phyloP scores from a whole-genome alignment of 495 filamentous ascomycete species.

The Hypoxylon trugodes region DNA sequence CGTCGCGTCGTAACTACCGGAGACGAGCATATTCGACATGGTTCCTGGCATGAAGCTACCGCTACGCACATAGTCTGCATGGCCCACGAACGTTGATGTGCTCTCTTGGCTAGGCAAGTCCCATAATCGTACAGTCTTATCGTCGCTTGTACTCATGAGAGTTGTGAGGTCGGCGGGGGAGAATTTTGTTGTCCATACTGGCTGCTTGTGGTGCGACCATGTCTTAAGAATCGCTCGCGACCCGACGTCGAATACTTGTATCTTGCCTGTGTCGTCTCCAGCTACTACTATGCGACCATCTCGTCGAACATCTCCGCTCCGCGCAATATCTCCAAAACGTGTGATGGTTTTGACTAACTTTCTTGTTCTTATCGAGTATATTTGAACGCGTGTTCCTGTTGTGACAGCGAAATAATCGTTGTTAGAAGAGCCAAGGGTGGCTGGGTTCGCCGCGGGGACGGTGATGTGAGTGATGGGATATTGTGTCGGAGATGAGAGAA shows the following conservation, averaged over 20 bases:
- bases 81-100: conserved; percentile 81
- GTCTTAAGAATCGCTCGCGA: conserved; percentile 93
- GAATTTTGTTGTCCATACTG: conserved; percentile 91
- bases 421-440: conserved; percentile 50
- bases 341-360: conserved; percentile 91
- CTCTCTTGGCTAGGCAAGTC: conserved; percentile 84
- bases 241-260: conserved; percentile 91
- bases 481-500: conserved; percentile 85
- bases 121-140: conserved; percentile 92
- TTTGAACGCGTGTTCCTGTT: conserved; percentile 86
- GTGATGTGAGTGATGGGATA: conserved; percentile 89
- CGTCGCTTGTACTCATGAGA: conserved; percentile 85
- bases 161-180: conserved; percentile 84
- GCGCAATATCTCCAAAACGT: conserved; percentile 87
- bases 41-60: conserved; percentile 86
- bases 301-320: conserved; percentile 82
- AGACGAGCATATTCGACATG: conserved; percentile 76
- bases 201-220: conserved; percentile 94
- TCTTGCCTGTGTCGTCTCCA: conserved; percentile 86
- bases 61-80: conserved; percentile 89
- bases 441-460: conserved; percentile 63
- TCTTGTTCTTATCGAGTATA: conserved; percentile 88
- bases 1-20: conserved; percentile 92
- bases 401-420: conserved; percentile 92
- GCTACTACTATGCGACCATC: conserved; percentile 90